A percentile compares a stretch with the other conserved stretches of the same genome.
phyloP scores from a whole-genome alignment of 768 basidiomycete genomes.

The Termitomyces sp. region DNA sequence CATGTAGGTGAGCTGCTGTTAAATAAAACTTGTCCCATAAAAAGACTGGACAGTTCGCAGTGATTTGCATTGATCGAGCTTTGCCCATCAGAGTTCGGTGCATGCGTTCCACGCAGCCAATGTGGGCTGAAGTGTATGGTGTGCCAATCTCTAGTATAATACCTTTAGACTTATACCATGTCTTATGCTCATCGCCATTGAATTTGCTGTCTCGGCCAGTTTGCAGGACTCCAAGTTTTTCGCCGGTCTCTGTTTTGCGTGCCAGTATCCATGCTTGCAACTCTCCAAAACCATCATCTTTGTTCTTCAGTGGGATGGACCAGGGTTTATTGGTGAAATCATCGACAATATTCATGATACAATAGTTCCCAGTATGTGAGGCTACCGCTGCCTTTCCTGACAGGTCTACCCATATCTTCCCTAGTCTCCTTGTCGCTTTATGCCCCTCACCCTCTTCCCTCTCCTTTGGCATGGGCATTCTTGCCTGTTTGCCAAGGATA shows the following conservation, averaged over 20 bases:
- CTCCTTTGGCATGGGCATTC: neutral
- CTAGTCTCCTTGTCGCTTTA: neutral
- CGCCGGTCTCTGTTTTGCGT: neutral
- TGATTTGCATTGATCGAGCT: too few relatives aligned
- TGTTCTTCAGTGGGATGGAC: neutral
- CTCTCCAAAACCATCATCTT: neutral
- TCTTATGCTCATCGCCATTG: neutral
- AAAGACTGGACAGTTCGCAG: too few relatives aligned
- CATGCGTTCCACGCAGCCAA: conserved; percentile 18
- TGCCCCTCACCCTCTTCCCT: neutral
- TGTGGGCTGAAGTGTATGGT: conserved; percentile 27
- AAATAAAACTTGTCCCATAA: too few relatives aligned
- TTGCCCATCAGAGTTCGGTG: too few relatives aligned
- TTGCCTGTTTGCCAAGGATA: neutral
- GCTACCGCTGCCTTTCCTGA: neutral
- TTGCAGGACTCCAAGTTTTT: neutral
- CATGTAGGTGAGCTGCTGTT: too few relatives aligned
- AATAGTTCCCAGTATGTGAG: neutral
- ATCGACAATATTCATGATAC: neutral
- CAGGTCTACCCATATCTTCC: too few relatives aligned
- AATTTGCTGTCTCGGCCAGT: neutral
- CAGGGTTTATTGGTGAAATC: too few relatives aligned
- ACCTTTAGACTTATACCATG: conserved; percentile 2
- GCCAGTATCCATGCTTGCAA: neutral
- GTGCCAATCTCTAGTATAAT: conserved; percentile 14